These are phyloP conservation scores for Ophiostoma perfectum DNA, from an alignment of 2,329 filamentous ascomycete genomes.

Conservation along the genomic window DNA sequence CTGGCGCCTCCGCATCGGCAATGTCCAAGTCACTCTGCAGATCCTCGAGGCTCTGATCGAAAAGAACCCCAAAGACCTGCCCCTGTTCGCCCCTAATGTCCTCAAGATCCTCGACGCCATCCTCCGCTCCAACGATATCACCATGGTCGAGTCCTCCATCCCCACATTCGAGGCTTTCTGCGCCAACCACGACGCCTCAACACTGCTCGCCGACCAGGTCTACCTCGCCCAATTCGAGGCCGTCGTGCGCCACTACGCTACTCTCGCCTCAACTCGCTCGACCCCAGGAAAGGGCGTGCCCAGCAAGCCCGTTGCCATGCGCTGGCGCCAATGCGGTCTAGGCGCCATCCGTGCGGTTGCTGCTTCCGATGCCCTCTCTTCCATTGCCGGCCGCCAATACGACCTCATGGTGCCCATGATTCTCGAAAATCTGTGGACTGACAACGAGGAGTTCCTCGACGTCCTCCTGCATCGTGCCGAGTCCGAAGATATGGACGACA, in stretches of 20 bases:
- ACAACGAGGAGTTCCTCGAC: constrained; percentile 63
- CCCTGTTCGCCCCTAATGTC: constrained; percentile 78
- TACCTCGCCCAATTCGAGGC: constrained; percentile 79
- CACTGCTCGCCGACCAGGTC: constrained; percentile 76
- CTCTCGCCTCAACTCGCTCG: constrained; percentile 64
- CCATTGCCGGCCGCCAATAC: constrained; percentile 70
- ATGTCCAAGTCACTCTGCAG: constrained; percentile 90
- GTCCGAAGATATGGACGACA: constrained; percentile 62
- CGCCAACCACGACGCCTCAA: constrained; percentile 77
- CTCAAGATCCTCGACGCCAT: constrained; percentile 79
- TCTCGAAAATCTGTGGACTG: constrained; percentile 77
- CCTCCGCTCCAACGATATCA: constrained; percentile 79
- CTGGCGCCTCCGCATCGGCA: constrained; percentile 80
- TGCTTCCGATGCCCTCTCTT: constrained; percentile 70
- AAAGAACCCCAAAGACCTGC: constrained; percentile 83
- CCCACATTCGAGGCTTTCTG: constrained; percentile 85
- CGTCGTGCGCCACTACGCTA: constrained; percentile 72
- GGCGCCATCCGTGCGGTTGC: constrained; percentile 77
- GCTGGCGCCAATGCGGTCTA: constrained; percentile 69
- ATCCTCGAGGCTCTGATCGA: constrained; percentile 89
- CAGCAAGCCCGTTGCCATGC: constrained; percentile 68
- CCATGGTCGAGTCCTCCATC: constrained; percentile 86
- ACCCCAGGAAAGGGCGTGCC: constrained; percentile 47
- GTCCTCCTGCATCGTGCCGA: constrained; percentile 62
- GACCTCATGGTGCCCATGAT: constrained; percentile 76